These are phyloP conservation scores for Aspergillus glaucus DNA, from an alignment of 2,329 filamentous ascomycete species.

Conservation along the genomic window DNA sequence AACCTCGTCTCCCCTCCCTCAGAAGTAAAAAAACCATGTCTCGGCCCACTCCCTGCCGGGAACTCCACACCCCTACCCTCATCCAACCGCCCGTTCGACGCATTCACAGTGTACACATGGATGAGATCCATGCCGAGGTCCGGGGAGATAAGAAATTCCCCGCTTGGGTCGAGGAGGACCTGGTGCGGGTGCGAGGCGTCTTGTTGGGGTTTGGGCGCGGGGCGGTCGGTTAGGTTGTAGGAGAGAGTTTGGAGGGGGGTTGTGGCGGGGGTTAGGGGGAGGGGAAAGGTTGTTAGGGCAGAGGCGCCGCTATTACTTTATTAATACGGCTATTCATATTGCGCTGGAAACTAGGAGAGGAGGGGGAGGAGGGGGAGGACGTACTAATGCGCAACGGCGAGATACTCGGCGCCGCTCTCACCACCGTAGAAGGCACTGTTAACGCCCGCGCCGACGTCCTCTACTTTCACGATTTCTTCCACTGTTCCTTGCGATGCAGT, in stretches of 20 bases:
- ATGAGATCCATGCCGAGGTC: slow-evolving; percentile 61
- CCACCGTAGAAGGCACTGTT: slow-evolving; percentile 27
- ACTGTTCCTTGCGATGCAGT: slow-evolving; percentile 15
- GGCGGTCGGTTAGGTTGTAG: slow-evolving; percentile 29
- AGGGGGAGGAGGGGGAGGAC: slow-evolving; percentile 7
- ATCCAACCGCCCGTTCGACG: slow-evolving; percentile 37
- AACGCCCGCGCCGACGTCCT: slow-evolving; percentile 26
- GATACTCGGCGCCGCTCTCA: slow-evolving; percentile 17
- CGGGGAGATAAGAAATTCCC: slow-evolving; percentile 56
- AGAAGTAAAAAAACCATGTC: slow-evolving; percentile 55
- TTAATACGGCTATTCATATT: slow-evolving; percentile 3
- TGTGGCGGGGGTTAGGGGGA: slow-evolving; percentile 17
- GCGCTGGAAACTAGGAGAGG: neutral
- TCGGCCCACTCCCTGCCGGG: slow-evolving; percentile 54
- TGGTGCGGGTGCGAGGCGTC: slow-evolving; percentile 58
- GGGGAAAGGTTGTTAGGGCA: slow-evolving; percentile 26
- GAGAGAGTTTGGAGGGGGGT: slow-evolving; percentile 34
- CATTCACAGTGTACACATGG: slow-evolving; percentile 52
- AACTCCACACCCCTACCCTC: slow-evolving; percentile 39
- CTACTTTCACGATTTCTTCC: slow-evolving; percentile 13
- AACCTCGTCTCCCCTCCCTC: slow-evolving; percentile 13
- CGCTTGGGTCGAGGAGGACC: slow-evolving; percentile 59
- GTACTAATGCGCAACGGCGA: slow-evolving; percentile 36
- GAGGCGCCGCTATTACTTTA: slow-evolving; percentile 19
- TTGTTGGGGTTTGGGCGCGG: slow-evolving; percentile 44